Evolutionary conservation across 2,329 filamentous ascomycete species (phyloP), one percentile per base, ranked within the genome.

Genomic region (Didymosphaeria variabile): DNA sequence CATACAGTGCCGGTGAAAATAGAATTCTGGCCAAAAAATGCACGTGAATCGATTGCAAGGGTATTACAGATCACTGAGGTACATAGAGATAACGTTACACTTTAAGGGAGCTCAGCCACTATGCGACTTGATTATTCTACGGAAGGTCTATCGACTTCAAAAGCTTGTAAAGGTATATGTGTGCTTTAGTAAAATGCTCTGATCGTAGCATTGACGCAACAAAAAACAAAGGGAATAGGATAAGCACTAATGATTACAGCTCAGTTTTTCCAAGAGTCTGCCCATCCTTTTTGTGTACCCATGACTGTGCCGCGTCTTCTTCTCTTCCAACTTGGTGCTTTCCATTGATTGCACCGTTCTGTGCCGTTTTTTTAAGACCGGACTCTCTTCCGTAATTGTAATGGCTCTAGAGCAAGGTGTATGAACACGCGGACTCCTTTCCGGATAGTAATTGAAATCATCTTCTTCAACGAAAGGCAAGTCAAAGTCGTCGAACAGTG

Each of bases 371-470:
- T 19, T 34, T 2, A 34, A 31, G 32, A 50, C 17, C 38, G 31
- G 23, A 15, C 47, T 59, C 36, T 63, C 46, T 21, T 50, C 55
- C 13, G 40, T 53, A 5, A 2, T 32, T 17, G 15, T n/a, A n/a
- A 13, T 34, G 1, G 5, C 13, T 21, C 1, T 46, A 46, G n/a
- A 3, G 26, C 34, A 19, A 9, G n/a, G 53, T 12, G 26, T 29
- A 5, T 17, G 32, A 15, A 29, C 29, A 51, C 38, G 15, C 10
- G 31, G 23, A 45, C 19, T 55, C 40, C 4, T 9, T 9, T n/a
- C 26, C 12, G 66, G 64, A 50, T 68, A 68, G 32, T 67, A 68
- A 31, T 59, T 29, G 44, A 63, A 67, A 9, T 63, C 60, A 15
- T 61, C 51, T 8, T 65, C 62, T 12, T 55, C n/a, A 38, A 67